Conservation (phyloP, 768 basidiomycete species). For the Leucosporidium yakuticum region DNA sequence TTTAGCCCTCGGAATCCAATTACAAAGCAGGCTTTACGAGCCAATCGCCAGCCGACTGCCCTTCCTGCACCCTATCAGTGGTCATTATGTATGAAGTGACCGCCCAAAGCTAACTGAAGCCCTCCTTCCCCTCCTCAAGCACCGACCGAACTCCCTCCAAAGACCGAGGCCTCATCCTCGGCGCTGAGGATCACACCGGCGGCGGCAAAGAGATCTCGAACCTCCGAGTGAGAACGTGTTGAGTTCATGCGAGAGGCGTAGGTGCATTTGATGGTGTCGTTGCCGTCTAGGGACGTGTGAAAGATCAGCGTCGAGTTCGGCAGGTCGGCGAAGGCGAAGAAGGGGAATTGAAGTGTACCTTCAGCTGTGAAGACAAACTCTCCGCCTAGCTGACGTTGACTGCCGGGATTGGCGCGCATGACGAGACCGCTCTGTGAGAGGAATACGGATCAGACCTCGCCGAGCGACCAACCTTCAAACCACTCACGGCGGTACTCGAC, state of each 20-base stretch:
- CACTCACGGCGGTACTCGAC: constrained; percentile 17
- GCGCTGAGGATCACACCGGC: constrained; percentile 23
- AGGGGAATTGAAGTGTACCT: neutral
- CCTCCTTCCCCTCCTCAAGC: too few relatives aligned
- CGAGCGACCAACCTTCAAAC: neutral
- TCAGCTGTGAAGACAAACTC: constrained; percentile 30
- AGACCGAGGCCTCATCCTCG: constrained; percentile 22
- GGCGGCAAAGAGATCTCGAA: constrained; percentile 26
- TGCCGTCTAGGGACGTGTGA: neutral
- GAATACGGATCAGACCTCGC: neutral
- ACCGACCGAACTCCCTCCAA: neutral
- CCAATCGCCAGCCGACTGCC: too few relatives aligned
- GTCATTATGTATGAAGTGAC: too few relatives aligned
- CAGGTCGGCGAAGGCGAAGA: too few relatives aligned
- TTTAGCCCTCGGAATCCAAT: too few relatives aligned
- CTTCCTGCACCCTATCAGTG: too few relatives aligned
- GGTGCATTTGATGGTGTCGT: constrained; percentile 9
- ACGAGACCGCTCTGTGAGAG: constrained; percentile 13
- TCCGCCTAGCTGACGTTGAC: constrained; percentile 29
- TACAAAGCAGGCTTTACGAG: too few relatives aligned
- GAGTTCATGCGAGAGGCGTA: constrained; percentile 22
- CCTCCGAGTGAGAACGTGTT: constrained; percentile 23
- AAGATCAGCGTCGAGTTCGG: neutral
- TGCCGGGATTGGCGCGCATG: constrained; percentile 24
- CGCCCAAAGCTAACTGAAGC: too few relatives aligned